Percentiles rank a stretch among this genome's conserved stretches.
These are phyloP conservation scores for Colletotrichum sp. DNA, from an alignment of 2,329 filamentous ascomycete genomes.

Conservation along the genomic window DNA sequence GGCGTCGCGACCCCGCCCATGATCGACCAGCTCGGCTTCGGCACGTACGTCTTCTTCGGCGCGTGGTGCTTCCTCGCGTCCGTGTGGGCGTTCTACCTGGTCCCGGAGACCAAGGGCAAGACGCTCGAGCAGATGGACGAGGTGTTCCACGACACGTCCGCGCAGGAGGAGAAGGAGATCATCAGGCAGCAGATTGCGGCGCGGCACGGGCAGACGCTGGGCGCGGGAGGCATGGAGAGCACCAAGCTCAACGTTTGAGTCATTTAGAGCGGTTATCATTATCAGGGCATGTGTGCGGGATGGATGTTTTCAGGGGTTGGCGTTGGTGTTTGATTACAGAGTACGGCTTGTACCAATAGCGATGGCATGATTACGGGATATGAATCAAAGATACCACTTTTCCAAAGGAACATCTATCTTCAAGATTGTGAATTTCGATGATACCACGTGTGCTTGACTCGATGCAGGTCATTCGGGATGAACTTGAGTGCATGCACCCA, in stretches of 20 bases:
- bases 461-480: neutral
- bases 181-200: conserved; percentile 6
- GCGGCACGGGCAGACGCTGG: neutral
- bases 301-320: neutral
- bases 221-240: neutral
- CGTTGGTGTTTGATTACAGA: neutral
- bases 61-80: conserved; percentile 53
- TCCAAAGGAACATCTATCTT: neutral
- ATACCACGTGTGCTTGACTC: neutral
- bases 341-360: neutral
- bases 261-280: neutral
- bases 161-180: conserved; percentile 12
- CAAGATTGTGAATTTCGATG: neutral
- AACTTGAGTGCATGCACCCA: neutral
- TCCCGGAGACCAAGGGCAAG: conserved; percentile 63
- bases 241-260: neutral
- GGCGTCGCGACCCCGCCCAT: conserved; percentile 55
- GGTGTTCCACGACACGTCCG: conserved; percentile 25
- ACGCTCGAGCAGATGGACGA: conserved; percentile 63
- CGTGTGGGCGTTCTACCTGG: conserved; percentile 56
- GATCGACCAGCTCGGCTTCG: conserved; percentile 51
- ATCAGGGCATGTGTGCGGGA: neutral
- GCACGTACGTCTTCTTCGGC: conserved; percentile 65
- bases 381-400: conserved; percentile 13
- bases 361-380: neutral